A percentile compares a stretch with the other conserved stretches of the same genome.
phyloP scores from a whole-genome alignment of 345 rosid species.

The Aegle marmelos region DNA sequence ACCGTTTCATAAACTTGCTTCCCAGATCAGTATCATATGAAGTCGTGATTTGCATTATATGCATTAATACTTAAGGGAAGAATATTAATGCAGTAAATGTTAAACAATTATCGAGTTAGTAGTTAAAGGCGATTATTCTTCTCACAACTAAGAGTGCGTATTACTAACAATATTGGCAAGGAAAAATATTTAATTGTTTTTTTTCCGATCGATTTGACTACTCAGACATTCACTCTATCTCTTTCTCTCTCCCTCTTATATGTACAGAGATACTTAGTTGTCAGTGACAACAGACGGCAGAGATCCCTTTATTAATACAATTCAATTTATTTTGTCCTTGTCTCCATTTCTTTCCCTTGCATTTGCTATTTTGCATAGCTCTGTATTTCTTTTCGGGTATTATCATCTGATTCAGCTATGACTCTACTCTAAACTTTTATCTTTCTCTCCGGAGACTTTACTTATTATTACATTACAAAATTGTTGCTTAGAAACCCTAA shows the following conservation, averaged over 20 bases:
- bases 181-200: too few species aligned
- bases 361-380: background rate
- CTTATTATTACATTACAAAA: conserved; percentile 12
- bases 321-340: conserved; percentile 26
- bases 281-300: conserved; percentile 47
- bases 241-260: conserved; percentile 11
- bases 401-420: conserved; percentile 15
- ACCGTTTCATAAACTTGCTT: too few species aligned
- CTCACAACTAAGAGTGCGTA: background rate
- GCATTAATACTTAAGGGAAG: background rate
- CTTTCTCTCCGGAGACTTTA: background rate
- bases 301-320: conserved; percentile 36
- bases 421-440: background rate
- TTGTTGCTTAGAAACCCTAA: conserved; percentile 19
- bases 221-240: conserved; percentile 22
- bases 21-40: background rate
- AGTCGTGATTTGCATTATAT: too few species aligned
- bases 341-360: background rate
- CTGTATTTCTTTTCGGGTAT: conserved; percentile 10
- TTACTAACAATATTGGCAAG: background rate
- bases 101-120: background rate
- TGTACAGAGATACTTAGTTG: conserved; percentile 41
- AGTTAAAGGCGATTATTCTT: background rate
- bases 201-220: conserved; percentile 41
- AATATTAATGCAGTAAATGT: background rate